Evolutionary conservation across 192 early-diverging fungal genomes (phyloP), one percentile per base, ranked within the genome.

Genomic region (Obelidium mucronatum): DNA sequence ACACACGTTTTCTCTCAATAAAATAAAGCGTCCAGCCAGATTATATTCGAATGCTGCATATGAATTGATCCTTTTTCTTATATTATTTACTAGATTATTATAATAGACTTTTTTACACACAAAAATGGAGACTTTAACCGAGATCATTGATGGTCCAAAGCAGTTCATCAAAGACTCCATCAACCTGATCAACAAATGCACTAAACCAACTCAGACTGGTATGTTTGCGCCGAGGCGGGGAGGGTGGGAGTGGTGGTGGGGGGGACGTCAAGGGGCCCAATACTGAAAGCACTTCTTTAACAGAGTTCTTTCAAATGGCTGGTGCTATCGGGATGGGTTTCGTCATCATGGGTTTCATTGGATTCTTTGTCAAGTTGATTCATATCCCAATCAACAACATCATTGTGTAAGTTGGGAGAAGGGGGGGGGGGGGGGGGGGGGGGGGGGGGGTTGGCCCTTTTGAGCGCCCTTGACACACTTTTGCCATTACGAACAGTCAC

Each of bases 311-410:
- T 39, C 90, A 96, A 82, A 97, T 99, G 80, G 92, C 95, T 40
- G 89, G 95, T 97, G 72, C 72, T 22, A 74, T 74, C 11, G 72
- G 72, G 11, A 74, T 74, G 72, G 72, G 72, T 35, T 74, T 74
- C 72, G 72, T 74, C 36, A 74, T 74, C 59, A 74, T 74, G 72
- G 72, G 72, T 59, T 74, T 74, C 72, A 74, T 74, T 54, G 72
- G 72, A 5, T 74, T 74, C 72, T 74, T 74, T 51, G 72, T 74
- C 80, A 99, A 99, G 89, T 89, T 99, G 79, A 95, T 99, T 72
- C 98, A 99, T 84, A 99, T 99, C 85, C 98, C 98, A 67, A 98
- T 99, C 90, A 98, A 98, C 92, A 98, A 98, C 90, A 98, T 99
- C 81, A 94, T 99, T 79, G 98, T 99, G 84, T 85, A 64, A 73